Evolutionary conservation across 2,329 filamentous ascomycete genomes (phyloP).

Genomic region (Colletotrichum shisoi): DNA sequence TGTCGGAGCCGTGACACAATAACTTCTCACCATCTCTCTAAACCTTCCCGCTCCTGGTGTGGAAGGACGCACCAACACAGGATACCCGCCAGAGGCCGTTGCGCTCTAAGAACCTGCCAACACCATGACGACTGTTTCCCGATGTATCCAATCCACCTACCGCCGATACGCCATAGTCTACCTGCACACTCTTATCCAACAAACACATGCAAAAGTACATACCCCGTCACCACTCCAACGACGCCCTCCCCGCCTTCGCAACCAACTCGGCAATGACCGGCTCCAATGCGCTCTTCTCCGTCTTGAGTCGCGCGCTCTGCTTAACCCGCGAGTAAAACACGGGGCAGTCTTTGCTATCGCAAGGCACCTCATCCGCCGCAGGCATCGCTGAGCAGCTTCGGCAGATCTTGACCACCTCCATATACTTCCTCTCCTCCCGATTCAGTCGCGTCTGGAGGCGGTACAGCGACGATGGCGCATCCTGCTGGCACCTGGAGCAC

Average conservation of each 20-base stretch:
- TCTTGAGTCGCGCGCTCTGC: slow-evolving; percentile 60
- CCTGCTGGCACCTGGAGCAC: slow-evolving; percentile 64
- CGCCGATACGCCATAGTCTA: slow-evolving; percentile 2
- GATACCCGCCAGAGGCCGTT: slow-evolving; percentile 6
- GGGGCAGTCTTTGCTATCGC: slow-evolving; percentile 90
- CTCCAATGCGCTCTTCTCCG: slow-evolving; percentile 49
- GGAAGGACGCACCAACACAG: neutral
- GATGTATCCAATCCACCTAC: neutral
- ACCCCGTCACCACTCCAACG: slow-evolving; percentile 49
- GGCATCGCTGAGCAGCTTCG: slow-evolving; percentile 78
- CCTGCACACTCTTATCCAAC: neutral
- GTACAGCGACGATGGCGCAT: slow-evolving; percentile 68
- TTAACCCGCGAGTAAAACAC: slow-evolving; percentile 84
- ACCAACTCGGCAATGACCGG: slow-evolving; percentile 49
- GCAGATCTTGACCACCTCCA: slow-evolving; percentile 75
- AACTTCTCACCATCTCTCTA: neutral
- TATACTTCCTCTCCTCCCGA: slow-evolving; percentile 68
- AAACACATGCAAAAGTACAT: neutral
- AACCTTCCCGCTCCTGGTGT: too few species aligned
- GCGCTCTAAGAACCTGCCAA: neutral
- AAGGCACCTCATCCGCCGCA: slow-evolving; percentile 79
- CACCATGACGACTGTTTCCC: neutral
- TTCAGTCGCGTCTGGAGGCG: slow-evolving; percentile 69
- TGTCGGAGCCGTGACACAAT: slow-evolving; percentile 20
- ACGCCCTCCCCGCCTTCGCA: slow-evolving; percentile 43